phyloP scores from a whole-genome alignment of 306 rosid genomes.

The Astragalus glycyphyllos region DNA sequence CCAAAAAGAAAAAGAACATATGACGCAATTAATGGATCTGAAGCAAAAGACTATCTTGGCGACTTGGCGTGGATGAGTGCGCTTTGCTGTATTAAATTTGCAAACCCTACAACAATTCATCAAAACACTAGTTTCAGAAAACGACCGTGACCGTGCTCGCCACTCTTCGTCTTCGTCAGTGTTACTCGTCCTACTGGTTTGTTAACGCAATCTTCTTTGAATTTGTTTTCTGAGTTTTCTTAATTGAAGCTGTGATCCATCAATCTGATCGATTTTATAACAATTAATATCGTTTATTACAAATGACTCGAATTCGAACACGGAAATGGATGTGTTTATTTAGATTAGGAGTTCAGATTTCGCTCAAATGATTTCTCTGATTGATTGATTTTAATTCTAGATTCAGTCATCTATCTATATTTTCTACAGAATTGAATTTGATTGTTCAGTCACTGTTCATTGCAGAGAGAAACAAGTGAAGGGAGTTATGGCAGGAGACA shows the following conservation, averaged over 20 bases:
- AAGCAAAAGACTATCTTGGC: background rate
- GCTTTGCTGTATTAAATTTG: background rate
- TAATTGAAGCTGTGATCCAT: background rate
- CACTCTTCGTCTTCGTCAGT: conserved; percentile 21
- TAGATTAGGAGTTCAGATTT: conserved; percentile 8
- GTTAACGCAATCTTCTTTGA: conserved; percentile 16
- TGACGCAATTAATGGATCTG: conserved; percentile 18
- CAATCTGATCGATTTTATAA: background rate
- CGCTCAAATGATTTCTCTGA: background rate
- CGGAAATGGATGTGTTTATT: background rate
- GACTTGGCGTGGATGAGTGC: background rate
- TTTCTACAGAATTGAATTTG: background rate
- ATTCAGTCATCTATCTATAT: background rate
- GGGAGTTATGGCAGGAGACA: conserved; percentile 44
- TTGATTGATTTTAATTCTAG: conserved; percentile 25
- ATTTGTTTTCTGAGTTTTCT: background rate
- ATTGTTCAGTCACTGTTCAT: background rate
- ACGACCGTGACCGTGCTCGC: background rate
- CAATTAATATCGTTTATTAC: background rate
- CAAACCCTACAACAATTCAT: conserved; percentile 15
- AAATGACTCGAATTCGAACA: background rate
- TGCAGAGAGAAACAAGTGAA: conserved; percentile 37
- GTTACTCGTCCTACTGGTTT: background rate
- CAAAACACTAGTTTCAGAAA: background rate
- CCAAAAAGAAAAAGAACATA: background rate